These are phyloP conservation scores for Nicotiana noctiflora DNA, from an alignment of 257 asterid genomes.

Conservation along the genomic window DNA sequence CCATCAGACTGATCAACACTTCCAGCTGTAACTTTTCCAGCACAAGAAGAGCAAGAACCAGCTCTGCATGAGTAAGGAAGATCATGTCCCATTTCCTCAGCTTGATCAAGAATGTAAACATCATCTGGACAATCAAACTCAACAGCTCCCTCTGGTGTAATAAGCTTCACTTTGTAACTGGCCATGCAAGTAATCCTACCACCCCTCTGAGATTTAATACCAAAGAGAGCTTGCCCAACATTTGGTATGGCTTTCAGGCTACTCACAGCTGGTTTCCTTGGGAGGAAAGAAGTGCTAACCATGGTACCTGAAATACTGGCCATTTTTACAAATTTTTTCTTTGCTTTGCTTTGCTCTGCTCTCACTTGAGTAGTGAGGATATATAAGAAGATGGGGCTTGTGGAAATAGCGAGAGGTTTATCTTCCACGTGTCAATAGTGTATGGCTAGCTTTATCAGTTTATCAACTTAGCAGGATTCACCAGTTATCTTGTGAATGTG, in stretches of 20 bases:
- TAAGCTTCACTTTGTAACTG: constrained; percentile 51
- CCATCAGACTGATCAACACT: constrained; percentile 64
- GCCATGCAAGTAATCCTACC: constrained; percentile 60
- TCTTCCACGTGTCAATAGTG: constrained; percentile 20
- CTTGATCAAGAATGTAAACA: constrained; percentile 52
- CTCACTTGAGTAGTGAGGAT: background rate
- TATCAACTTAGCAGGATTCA: background rate
- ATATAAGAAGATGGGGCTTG: constrained; percentile 20
- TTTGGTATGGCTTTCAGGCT: constrained; percentile 34
- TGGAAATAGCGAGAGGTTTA: constrained; percentile 34
- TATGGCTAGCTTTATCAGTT: constrained; percentile 12
- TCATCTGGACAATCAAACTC: constrained; percentile 41
- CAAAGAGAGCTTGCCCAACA: constrained; percentile 21
- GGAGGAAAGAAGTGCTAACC: constrained; percentile 51
- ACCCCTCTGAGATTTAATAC: constrained; percentile 14
- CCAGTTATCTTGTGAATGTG: constrained; percentile 5
- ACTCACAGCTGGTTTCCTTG: constrained; percentile 30
- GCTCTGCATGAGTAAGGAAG: constrained; percentile 89
- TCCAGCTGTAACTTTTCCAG: constrained; percentile 52
- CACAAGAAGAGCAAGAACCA: constrained; percentile 86
- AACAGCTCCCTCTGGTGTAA: constrained; percentile 41
- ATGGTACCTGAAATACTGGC: constrained; percentile 48
- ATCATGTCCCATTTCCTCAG: constrained; percentile 59
- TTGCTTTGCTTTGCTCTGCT: background rate
- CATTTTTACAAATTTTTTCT: constrained; percentile 23